Evolutionary conservation across 208 protist genomes (phyloP).

Genomic region (Trypanosoma cruzi): DNA sequence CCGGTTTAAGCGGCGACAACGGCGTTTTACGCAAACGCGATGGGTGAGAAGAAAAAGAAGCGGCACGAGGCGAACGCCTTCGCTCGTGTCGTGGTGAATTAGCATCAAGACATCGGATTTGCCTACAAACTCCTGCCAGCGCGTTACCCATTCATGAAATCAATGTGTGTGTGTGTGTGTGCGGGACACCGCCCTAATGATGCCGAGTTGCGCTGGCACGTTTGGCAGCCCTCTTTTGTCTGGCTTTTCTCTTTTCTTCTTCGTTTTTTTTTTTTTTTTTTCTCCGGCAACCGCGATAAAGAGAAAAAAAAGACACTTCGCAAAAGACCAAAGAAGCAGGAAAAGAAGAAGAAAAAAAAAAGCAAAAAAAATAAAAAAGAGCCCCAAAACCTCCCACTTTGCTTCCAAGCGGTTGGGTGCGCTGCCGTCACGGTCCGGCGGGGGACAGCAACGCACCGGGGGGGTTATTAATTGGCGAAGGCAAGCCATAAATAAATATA

Average conservation of each 20-base stretch:
- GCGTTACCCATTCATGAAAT: slow-evolving; percentile 15
- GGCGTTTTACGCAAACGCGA: neutral
- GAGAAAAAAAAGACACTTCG: neutral
- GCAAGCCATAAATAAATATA: too few species aligned
- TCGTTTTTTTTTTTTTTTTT: neutral
- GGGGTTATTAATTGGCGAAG: too few species aligned
- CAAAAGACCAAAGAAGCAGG: neutral
- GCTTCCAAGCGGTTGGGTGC: too few species aligned
- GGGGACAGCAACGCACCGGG: too few species aligned
- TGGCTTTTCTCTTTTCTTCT: neutral
- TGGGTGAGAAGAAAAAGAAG: neutral
- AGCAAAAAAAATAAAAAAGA: too few species aligned
- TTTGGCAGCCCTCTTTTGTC: too few species aligned
- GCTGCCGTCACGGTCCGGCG: too few species aligned
- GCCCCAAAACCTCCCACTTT: too few species aligned
- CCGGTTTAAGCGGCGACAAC: neutral
- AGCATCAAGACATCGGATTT: neutral
- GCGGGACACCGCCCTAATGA: too few species aligned
- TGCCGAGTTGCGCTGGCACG: too few species aligned
- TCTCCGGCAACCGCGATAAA: neutral
- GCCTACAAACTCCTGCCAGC: slow-evolving; percentile 32
- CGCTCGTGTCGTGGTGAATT: too few species aligned
- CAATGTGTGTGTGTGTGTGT: too few species aligned
- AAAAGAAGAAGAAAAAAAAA: slow-evolving; percentile 7
- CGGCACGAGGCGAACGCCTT: neutral